These are phyloP conservation scores for Hymenoscyphus salicellus DNA, from an alignment of 2,329 filamentous ascomycete species.

Conservation along the genomic window DNA sequence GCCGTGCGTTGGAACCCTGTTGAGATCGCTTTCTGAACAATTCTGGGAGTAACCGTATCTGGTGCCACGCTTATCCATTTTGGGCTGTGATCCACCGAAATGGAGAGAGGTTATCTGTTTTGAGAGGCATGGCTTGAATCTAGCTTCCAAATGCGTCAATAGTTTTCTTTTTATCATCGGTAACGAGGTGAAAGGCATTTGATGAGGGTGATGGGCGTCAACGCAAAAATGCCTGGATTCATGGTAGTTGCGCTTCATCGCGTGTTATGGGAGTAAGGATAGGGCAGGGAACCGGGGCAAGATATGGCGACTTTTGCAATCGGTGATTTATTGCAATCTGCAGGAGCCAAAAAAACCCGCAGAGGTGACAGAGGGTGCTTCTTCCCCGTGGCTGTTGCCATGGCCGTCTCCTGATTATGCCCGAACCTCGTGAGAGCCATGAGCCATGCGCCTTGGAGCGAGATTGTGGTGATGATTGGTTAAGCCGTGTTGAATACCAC, in stretches of 20 bases:
- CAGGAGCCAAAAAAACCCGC: background rate
- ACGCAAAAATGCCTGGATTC: background rate
- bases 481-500: background rate
- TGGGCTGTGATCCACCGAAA: background rate
- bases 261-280: background rate
- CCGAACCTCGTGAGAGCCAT: background rate
- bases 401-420: background rate
- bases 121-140: background rate
- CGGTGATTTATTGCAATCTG: conserved; percentile 9
- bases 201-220: conserved; percentile 3
- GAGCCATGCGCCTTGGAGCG: background rate
- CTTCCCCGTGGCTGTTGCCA: background rate
- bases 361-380: background rate
- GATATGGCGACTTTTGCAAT: conserved; percentile 15
- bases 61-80: background rate
- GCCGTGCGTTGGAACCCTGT: conserved; percentile 1
- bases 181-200: background rate
- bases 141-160: background rate
- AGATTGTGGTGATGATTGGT: background rate
- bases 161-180: background rate
- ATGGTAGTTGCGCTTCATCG: background rate
- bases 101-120: background rate
- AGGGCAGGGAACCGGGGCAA: conserved; percentile 6
- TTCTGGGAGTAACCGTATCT: background rate
- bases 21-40: background rate